These are phyloP conservation scores for Brachypodium distachyon DNA, from an alignment of 202 grass and related monocot species.

Conservation along the genomic window DNA sequence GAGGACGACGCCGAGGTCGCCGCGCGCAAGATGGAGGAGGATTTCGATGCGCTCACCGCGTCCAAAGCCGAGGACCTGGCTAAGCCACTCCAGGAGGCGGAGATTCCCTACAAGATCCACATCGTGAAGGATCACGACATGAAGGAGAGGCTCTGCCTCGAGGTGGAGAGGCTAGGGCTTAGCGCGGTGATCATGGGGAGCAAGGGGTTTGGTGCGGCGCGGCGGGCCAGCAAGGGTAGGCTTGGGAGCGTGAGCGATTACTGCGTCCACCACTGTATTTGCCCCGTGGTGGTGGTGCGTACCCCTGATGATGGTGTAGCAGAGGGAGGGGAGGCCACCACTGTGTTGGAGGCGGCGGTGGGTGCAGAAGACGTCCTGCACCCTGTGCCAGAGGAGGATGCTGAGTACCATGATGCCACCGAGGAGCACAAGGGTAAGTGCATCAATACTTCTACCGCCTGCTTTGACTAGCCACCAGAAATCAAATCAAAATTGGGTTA, in stretches of 20 bases:
- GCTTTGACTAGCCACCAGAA: background rate
- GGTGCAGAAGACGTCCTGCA: slow-evolving; percentile 47
- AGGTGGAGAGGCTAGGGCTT: slow-evolving; percentile 79
- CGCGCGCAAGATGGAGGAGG: slow-evolving; percentile 65
- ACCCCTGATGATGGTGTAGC: slow-evolving; percentile 41
- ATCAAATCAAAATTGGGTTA: background rate
- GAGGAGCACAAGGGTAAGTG: slow-evolving; percentile 82
- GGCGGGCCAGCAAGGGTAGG: slow-evolving; percentile 57
- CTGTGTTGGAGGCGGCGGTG: background rate
- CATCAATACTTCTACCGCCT: background rate
- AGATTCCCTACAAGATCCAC: slow-evolving; percentile 80
- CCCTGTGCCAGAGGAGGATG: slow-evolving; percentile 69
- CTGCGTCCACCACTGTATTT: slow-evolving; percentile 89
- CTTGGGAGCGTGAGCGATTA: slow-evolving; percentile 90
- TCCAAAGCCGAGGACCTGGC: slow-evolving; percentile 70
- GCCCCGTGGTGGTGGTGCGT: slow-evolving; percentile 83
- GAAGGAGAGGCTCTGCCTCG: slow-evolving; percentile 94
- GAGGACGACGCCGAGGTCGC: slow-evolving; percentile 35
- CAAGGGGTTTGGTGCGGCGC: slow-evolving; percentile 63
- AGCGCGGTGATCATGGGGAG: slow-evolving; percentile 93
- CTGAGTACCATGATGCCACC: slow-evolving; percentile 72
- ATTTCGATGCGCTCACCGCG: slow-evolving; percentile 65
- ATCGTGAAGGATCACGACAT: slow-evolving; percentile 91
- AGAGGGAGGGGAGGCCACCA: slow-evolving; percentile 10
- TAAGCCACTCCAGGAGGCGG: slow-evolving; percentile 55